A percentile compares a stretch with the other conserved stretches of the same genome.
Conservation (phyloP, 139 green algal genomes). For the Chlorella sp. region DNA sequence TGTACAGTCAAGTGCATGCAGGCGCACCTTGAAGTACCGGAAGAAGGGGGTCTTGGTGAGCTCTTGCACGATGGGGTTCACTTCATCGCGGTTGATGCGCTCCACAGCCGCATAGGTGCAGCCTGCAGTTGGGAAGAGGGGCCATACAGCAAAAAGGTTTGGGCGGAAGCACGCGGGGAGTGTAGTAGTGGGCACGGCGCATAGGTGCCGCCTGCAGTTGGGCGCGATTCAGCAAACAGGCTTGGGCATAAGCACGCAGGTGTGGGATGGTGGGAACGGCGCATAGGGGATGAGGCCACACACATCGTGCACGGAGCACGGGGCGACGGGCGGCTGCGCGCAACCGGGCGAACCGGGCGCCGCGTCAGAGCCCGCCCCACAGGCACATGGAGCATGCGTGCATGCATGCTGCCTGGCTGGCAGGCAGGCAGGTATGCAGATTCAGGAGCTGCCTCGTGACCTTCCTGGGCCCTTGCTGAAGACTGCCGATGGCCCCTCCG, state of each 20-base stretch:
- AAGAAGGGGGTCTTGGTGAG: conserved; percentile 89
- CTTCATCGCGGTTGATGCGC: conserved; percentile 61
- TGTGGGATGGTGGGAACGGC: background rate
- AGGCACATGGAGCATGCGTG: too few species aligned
- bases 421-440: background rate
- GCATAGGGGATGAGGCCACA: background rate
- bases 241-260: too few species aligned
- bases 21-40: conserved; percentile 88
- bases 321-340: too few species aligned
- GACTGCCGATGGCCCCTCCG: too few species aligned
- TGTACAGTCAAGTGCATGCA: background rate
- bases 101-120: conserved; percentile 86
- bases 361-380: too few species aligned
- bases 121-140: conserved; percentile 49
- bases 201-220: too few species aligned
- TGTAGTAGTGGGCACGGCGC: too few species aligned
- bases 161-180: too few species aligned
- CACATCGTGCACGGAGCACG: background rate
- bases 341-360: background rate
- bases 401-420: background rate
- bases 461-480: background rate
- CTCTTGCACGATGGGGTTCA: conserved; percentile 71
- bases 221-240: too few species aligned
- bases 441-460: background rate
- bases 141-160: background rate